Evolutionary conservation across 768 basidiomycete genomes (phyloP).

Genomic region (Tricholomella constricta): DNA sequence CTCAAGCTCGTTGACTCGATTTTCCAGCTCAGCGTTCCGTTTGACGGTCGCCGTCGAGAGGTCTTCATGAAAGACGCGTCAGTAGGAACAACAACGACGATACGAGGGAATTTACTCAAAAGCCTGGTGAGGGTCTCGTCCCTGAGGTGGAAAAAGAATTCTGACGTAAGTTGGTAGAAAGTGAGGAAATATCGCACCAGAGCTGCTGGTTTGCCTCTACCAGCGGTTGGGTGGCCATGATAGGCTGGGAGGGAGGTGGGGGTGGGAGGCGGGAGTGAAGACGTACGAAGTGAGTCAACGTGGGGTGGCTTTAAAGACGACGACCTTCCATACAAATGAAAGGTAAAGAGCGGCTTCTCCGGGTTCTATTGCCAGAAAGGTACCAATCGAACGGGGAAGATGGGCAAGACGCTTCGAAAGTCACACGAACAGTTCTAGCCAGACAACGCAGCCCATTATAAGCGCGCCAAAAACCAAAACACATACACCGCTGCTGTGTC

Average conservation of each 20-base stretch:
- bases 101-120: conserved; percentile 43
- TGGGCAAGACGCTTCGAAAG: conserved; percentile 41
- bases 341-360: conserved; percentile 55
- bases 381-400: conserved; percentile 45
- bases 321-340: conserved; percentile 46
- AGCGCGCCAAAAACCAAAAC: conserved; percentile 8
- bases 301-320: conserved; percentile 49
- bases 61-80: conserved; percentile 37
- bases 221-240: conserved; percentile 57
- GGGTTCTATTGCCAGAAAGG: conserved; percentile 57
- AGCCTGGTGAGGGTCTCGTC: conserved; percentile 66
- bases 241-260: conserved; percentile 34
- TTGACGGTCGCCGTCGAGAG: conserved; percentile 66
- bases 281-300: conserved; percentile 37
- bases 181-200: conserved; percentile 48
- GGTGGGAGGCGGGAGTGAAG: conserved; percentile 43
- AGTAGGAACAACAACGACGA: conserved; percentile 3
- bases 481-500: conserved; percentile 12
- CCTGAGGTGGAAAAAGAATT: conserved; percentile 40
- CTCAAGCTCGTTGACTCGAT: conserved; percentile 66
- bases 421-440: conserved; percentile 40
- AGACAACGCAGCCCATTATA: conserved; percentile 9
- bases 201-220: conserved; percentile 63
- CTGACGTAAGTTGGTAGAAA: conserved; percentile 17
- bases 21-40: conserved; percentile 64